Base-by-base conservation (phyloP, 2,329 filamentous ascomycete genomes). In the Cercospora sp. region DNA sequence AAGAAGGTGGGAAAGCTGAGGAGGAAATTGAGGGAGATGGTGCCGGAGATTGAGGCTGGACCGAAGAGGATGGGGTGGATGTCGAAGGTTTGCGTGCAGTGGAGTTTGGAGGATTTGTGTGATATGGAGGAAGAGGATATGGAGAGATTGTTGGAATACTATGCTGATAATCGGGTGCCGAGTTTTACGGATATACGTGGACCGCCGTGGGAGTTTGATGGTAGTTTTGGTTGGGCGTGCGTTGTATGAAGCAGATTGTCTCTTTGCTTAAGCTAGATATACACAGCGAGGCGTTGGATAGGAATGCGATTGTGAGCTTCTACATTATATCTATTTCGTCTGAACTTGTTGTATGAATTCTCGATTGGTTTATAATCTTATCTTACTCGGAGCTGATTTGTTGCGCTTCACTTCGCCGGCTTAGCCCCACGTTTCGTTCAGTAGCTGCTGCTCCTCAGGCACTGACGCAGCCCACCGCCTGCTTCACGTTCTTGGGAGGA, bases 61-160 rank as follows among this genome's bases (percentile, higher is more conserved):
- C 89, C 91, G 0, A 96, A 93, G 83, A 85, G 94, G 68, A 98
- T 98, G 94, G 86, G 89, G 72, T 98, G 94, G 91, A 98, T 98
- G 91, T 93, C 89, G 59, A 90, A 88, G 71, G 92, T 98, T 39
- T 97, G 94, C 81, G 93, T 97, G 74, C 85, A 89, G 39, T 97
- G 94, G 84, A 89, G 86, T 63, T 87, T 96, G 78, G 90, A 96
- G 69, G 91, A 97, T 70, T 87, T 98, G 73, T 94, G 92, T 72
- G 86, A 87, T 36, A 89, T 98, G 85, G 88, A 87, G 20, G 91
- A 95, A 61, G 87, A 90, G 74, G 94, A 85, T 75, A 96, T 98
- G 91, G 89, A 91, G 65, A 86, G 85, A 64, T 82, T 98, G n/a
- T 81, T 98, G 42, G 83, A 84, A n/a, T 94, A 89, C 77, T 97